Evolutionary conservation across 345 rosid genomes (phyloP), one percentile per base, ranked within the genome.

Genomic region (Euphorbia tirucalli): DNA sequence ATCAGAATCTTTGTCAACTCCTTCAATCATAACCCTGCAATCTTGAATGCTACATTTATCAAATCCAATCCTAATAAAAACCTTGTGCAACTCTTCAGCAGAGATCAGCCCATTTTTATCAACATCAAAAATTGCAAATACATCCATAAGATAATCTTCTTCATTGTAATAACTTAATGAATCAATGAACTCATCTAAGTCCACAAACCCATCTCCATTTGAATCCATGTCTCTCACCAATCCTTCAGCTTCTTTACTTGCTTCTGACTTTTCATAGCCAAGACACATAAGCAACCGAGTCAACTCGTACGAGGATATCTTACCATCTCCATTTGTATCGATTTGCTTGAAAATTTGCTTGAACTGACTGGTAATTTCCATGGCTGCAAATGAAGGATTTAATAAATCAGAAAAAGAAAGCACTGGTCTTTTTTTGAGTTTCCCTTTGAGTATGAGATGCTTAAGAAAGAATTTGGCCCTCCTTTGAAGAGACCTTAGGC

Each of bases 261-360:
- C 87, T 8, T 65, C 74, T 5, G 81, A 57, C 60, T 69, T 77
- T 11, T 80, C 79, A 39, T 48, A 72, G 8, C 85, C 86, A 0
- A 87, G 78, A 65, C 82, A 46, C 0, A 58, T 18, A 13, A 87
- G 83, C 18, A 83, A 71, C 61, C 80, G 71, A 5, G 79, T 52
- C 16, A 87, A 87, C 78, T 87, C 88, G 5, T 19, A 7, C 2
- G 85, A 39, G 0, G 88, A 80, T 61, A 87, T 78, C 76, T 78
- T 87, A 8, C 90, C 90, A 30, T 87, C 88, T 8, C 87, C 78
- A 62, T 82, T 76, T 9, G 84, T 64, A 71, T 85, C 87, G 1
- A 85, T 78, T 57, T 71, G 73, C 37, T 81, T 80, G 83, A 87
- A 85, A 8, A 83, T 85, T 65, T 78, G 85, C 55, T 50, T 69